Evolutionary conservation across 805 yeast species (phyloP).

Genomic region (Wickerhamiella allomyrinae): DNA sequence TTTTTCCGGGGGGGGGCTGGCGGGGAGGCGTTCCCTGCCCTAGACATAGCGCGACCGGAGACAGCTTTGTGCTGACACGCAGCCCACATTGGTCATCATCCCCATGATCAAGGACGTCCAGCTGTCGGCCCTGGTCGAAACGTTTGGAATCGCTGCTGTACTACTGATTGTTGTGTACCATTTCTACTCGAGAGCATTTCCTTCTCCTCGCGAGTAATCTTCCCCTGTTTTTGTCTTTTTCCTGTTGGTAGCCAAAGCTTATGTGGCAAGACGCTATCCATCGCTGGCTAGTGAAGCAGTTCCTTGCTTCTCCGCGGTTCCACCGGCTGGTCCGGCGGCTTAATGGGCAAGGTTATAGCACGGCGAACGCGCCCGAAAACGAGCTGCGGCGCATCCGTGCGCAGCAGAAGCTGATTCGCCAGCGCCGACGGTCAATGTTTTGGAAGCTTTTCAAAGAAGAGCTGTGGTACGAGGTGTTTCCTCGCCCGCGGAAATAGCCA

Average conservation of each 20-base stretch:
- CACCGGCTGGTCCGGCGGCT: slow-evolving; percentile 17
- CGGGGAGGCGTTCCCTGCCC: too few species aligned
- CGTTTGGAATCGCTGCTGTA: slow-evolving; percentile 61
- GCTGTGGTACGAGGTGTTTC: slow-evolving; percentile 14
- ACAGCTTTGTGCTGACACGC: too few species aligned
- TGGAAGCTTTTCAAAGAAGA: slow-evolving; percentile 18
- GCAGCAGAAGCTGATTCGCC: slow-evolving; percentile 7
- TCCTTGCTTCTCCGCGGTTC: slow-evolving; percentile 17
- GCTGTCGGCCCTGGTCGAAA: slow-evolving; percentile 55
- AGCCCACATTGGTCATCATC: neutral
- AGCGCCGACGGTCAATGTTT: slow-evolving; percentile 10
- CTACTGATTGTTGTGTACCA: slow-evolving; percentile 62
- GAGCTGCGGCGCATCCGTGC: slow-evolving; percentile 6
- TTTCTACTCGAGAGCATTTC: slow-evolving; percentile 37
- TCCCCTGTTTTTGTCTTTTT: neutral
- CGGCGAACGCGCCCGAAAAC: slow-evolving; percentile 8
- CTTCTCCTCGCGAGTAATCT: slow-evolving; percentile 1
- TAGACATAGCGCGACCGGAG: too few species aligned
- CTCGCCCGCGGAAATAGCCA: slow-evolving; percentile 5
- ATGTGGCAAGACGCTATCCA: slow-evolving; percentile 17
- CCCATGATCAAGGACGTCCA: slow-evolving; percentile 77
- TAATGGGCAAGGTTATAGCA: slow-evolving; percentile 14
- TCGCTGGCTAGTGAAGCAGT: slow-evolving; percentile 14
- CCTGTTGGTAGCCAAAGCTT: neutral
- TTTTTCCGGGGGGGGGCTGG: too few species aligned